Evolutionary conservation across 2,329 filamentous ascomycete genomes (phyloP), one percentile per base, ranked within the genome.

Genomic region (Venturia nashicola): DNA sequence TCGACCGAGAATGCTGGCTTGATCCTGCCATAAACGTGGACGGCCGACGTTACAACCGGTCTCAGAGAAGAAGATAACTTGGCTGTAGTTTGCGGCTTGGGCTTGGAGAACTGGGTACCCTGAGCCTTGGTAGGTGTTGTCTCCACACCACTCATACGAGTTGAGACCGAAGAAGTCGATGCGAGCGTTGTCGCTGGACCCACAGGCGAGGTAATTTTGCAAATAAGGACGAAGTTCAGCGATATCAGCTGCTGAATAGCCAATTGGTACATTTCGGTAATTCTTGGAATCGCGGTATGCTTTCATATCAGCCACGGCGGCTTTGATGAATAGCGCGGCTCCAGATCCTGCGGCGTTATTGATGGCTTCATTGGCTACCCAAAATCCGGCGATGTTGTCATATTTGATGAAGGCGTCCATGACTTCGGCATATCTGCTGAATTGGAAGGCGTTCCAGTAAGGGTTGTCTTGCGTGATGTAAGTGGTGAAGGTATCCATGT

Each of bases 111-210:
- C 79, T 59, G 78, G 71, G 76, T 95, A 96, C 64, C 89, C 90
- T 2, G 90, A 86, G n/a, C 72, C 78, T 39, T 78, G 68, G 75
- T 85, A 91, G 39, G 74, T 73, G 32, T 75, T 74, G 16, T 73
- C 66, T 42, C 78, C 78, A 66, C 77, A 79, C 43, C 61, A 78
- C 34, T 91, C 88, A 73, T 95, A 94, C 59, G 89, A 89, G 72
- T 96, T 96, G 67, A 96, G 79, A 1, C 86, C 83, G 74, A 91
- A 96, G 76, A 96, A 94, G 73, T 96, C 91, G 68, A 97, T 96
- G 66, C 88, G 76, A 94, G 75, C 44, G 83, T 83, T 68, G 91
- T 87, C 5, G 81, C 81, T 8, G 79, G 68, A 70, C 93, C 88
- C 88, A 74, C 91, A 96, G 14, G 88, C 89, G 57, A 96, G 79